Conservation (phyloP, 257 asterid species). For the Eustoma russellianum region DNA sequence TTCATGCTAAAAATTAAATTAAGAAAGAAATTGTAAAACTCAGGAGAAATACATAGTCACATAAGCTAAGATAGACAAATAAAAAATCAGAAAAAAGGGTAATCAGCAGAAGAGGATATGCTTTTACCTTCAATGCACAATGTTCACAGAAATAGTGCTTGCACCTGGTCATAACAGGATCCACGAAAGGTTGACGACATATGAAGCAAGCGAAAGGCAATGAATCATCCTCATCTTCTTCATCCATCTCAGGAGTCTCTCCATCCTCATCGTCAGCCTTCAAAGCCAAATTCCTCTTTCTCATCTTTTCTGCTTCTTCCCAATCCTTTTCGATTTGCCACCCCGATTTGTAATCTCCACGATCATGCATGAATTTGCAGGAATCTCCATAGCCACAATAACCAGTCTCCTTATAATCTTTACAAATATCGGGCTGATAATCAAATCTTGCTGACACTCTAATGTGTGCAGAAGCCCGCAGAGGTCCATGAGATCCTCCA, state of each 20-base stretch:
- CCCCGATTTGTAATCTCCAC: constrained; percentile 92
- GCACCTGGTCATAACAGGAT: constrained; percentile 86
- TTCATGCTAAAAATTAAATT: too few species aligned
- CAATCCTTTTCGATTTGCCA: constrained; percentile 95
- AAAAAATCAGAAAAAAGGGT: background rate
- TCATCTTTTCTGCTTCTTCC: constrained; percentile 77
- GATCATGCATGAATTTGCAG: constrained; percentile 92
- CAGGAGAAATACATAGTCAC: too few species aligned
- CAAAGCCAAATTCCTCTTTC: constrained; percentile 55
- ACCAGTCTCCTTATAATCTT: constrained; percentile 92
- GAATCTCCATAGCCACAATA: constrained; percentile 98
- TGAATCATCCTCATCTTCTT: constrained; percentile 63
- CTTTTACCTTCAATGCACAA: constrained; percentile 77
- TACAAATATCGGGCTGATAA: constrained; percentile 94
- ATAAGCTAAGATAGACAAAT: too few species aligned
- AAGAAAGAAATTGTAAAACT: too few species aligned
- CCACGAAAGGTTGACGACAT: constrained; percentile 81
- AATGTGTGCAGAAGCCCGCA: constrained; percentile 86
- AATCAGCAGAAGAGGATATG: constrained; percentile 3
- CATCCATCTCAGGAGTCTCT: constrained; percentile 35
- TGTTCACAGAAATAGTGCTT: constrained; percentile 97
- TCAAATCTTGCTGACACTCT: constrained; percentile 94
- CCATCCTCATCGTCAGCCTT: constrained; percentile 48
- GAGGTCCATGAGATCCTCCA: constrained; percentile 90
- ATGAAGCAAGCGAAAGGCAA: constrained; percentile 91